phyloP scores from a whole-genome alignment of 257 asterid species.

The Euphrasia confusa region DNA sequence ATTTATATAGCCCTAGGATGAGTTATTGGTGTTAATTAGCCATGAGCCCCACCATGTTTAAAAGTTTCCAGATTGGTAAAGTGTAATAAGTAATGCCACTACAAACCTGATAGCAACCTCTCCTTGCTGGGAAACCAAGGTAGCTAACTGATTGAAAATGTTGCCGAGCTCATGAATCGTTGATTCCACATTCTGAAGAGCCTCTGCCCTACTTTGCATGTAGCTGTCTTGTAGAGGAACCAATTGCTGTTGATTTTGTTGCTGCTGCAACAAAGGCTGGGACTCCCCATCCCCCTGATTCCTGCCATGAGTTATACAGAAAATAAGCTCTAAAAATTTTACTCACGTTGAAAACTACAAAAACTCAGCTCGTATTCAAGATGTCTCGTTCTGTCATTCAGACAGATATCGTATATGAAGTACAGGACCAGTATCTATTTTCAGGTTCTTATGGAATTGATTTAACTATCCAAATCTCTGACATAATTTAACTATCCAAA shows the following conservation, averaged over 20 bases:
- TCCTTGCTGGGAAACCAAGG: slow-evolving; percentile 73
- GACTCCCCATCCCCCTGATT: slow-evolving; percentile 49
- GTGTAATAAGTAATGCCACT: too few species aligned
- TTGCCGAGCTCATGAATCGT: slow-evolving; percentile 65
- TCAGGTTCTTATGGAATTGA: too few species aligned
- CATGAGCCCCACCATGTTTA: too few species aligned
- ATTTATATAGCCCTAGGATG: too few species aligned
- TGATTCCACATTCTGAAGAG: slow-evolving; percentile 68
- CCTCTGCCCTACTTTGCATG: slow-evolving; percentile 82
- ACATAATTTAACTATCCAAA: too few species aligned
- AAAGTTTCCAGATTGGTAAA: too few species aligned
- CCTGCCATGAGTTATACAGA: slow-evolving; percentile 27
- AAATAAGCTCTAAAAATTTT: too few species aligned
- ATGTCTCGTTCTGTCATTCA: too few species aligned
- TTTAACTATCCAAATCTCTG: too few species aligned
- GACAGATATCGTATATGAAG: not conserved
- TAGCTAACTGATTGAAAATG: slow-evolving; percentile 75
- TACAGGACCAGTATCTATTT: not conserved
- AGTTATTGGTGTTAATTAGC: too few species aligned
- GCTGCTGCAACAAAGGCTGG: slow-evolving; percentile 65
- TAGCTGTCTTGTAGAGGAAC: slow-evolving; percentile 68
- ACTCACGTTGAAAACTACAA: too few species aligned
- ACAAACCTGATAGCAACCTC: slow-evolving; percentile 68
- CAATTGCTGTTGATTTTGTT: slow-evolving; percentile 61
- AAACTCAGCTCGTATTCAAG: too few species aligned